Base-by-base conservation (phyloP, 1,284 basidiomycete genomes). In the Cystobasidium sp. region DNA sequence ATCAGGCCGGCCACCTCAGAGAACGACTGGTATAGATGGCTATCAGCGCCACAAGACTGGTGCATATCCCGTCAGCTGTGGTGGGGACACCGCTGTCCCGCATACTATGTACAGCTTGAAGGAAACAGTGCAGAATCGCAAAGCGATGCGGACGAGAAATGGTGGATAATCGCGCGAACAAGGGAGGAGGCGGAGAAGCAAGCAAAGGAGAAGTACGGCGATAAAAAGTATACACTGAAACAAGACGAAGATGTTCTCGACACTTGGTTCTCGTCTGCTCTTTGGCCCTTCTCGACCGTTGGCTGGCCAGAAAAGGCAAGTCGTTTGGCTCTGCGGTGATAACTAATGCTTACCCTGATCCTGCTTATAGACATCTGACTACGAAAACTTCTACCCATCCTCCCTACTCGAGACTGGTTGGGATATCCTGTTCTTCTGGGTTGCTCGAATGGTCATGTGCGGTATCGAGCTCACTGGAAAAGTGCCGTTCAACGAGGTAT, bases 361-460 rank as follows among this genome's bases (percentile, higher is more conserved):
- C 24, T 14, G 12, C 7, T n/a, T 14, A 61, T 70, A 91, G 88
- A 92, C 90, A 0, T 79, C 84, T 16, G 94, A 97, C 81, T 79
- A 93, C 43, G 83, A 88, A 78, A 84, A 86, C 70, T 99, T 92
- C 85, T 99, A 96, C 84, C 97, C 97, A 0, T 86, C 93, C 9
- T 88, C 90, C 22, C 80, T 99, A 61, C 88, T 98, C 59, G 97
- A 99, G 84, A 99, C 97, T 0, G 97, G 97, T 61, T 99, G 97
- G 95, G 97, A 99, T 79, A 99, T 98, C 79, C 84, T 99, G 47
- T 97, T 97, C 88, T 98, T 99, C 89, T 99, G 97, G 97, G 95
- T 99, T 22, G 95, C 97, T 7, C 90, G 95, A 65, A 99, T 99
- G 97, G 95, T 93, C 75, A 86, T 99, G 82, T 89, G 99, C 51